Percentiles rank a stretch among this genome's conserved stretches.
phyloP scores from a whole-genome alignment of 106 monocot species.

The Platanthera guangdongensis region DNA sequence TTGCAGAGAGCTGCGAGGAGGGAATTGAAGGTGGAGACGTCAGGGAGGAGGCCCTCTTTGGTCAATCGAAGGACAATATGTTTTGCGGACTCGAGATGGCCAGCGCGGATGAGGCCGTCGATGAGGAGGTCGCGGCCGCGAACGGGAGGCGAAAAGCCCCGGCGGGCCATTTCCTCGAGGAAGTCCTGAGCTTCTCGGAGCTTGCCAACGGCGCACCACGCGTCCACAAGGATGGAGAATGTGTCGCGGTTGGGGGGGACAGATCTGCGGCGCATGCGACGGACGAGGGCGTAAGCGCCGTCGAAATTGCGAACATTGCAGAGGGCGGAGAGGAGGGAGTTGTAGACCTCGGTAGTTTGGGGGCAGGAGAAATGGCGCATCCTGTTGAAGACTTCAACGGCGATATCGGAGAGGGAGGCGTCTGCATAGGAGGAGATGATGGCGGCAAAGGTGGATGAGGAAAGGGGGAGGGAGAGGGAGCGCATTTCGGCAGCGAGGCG shows the following conservation, averaged over 20 bases:
- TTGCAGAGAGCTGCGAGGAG: conserved; percentile 58
- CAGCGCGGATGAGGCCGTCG: conserved; percentile 77
- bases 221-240: conserved; percentile 64
- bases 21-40: conserved; percentile 71
- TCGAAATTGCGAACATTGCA: conserved; percentile 42
- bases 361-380: conserved; percentile 42
- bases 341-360: conserved; percentile 61
- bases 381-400: conserved; percentile 84
- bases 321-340: conserved; percentile 63
- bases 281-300: conserved; percentile 71
- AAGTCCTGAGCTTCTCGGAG: conserved; percentile 81
- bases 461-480: conserved; percentile 53
- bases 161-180: conserved; percentile 73
- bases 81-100: conserved; percentile 79
- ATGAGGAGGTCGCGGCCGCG: conserved; percentile 81
- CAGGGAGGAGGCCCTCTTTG: conserved; percentile 83
- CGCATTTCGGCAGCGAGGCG: conserved; percentile 45
- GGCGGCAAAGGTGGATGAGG: conserved; percentile 44
- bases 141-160: conserved; percentile 64
- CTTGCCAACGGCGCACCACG: conserved; percentile 87
- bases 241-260: conserved; percentile 53
- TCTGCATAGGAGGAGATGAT: conserved; percentile 58
- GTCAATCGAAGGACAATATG: conserved; percentile 62
- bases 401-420: conserved; percentile 40
- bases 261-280: conserved; percentile 72